These are phyloP conservation scores for Aaosphaeria arxii DNA, from an alignment of 2,329 filamentous ascomycete genomes.

Conservation along the genomic window DNA sequence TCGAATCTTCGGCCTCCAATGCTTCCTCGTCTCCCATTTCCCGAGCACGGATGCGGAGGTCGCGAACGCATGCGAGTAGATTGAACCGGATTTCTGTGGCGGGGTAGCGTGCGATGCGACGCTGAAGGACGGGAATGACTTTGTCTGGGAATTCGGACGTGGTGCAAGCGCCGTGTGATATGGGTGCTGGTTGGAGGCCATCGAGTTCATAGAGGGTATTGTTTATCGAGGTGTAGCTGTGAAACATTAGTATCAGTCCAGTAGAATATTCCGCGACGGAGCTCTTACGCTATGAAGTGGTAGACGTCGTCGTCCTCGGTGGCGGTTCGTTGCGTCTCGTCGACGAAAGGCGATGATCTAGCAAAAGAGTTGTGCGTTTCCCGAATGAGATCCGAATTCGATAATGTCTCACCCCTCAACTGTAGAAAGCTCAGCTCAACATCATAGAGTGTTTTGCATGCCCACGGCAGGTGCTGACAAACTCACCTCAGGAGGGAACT, in stretches of 20 bases:
- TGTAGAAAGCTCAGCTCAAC: slow-evolving; percentile 33
- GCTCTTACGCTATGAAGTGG: slow-evolving; percentile 77
- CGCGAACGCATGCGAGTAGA: slow-evolving; percentile 84
- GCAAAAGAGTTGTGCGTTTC: slow-evolving; percentile 88
- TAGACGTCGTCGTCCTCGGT: slow-evolving; percentile 85
- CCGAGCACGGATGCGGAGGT: slow-evolving; percentile 71
- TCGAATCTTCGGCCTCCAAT: slow-evolving; percentile 75
- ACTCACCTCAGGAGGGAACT: slow-evolving; percentile 63
- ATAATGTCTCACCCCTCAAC: slow-evolving; percentile 67
- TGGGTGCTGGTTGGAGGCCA: slow-evolving; percentile 88
- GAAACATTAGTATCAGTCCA: slow-evolving; percentile 5
- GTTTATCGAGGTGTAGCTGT: slow-evolving; percentile 71
- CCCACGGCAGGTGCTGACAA: neutral
- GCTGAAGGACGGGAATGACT: slow-evolving; percentile 83
- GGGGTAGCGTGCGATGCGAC: slow-evolving; percentile 81
- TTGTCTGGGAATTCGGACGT: slow-evolving; percentile 70
- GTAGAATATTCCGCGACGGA: neutral
- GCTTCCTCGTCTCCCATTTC: slow-evolving; percentile 81
- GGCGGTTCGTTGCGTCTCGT: slow-evolving; percentile 75
- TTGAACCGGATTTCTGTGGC: slow-evolving; percentile 91
- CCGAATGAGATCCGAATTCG: slow-evolving; percentile 59
- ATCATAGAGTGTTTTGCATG: neutral
- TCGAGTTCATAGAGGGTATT: slow-evolving; percentile 89
- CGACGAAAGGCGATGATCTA: slow-evolving; percentile 81
- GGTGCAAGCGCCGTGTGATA: slow-evolving; percentile 76